Evolutionary conservation across 108 stramenopile genomes (phyloP).

Genomic region (Nitzschia sp.): DNA sequence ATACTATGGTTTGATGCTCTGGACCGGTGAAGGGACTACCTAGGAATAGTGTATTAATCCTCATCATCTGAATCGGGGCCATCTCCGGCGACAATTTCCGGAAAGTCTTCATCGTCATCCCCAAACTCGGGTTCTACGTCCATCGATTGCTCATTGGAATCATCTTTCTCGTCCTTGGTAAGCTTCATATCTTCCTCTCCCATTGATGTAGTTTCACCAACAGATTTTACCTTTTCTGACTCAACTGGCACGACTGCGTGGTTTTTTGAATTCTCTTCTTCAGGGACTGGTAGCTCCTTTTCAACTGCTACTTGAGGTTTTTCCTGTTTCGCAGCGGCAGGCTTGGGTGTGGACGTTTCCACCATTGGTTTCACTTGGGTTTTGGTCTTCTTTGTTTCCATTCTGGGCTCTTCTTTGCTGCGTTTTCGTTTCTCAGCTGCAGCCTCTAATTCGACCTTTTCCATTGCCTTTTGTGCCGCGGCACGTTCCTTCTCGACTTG

Average conservation of each 20-base stretch:
- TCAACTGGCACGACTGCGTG: too few relatives aligned
- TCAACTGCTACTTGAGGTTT: neutral
- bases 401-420: constrained; percentile 7
- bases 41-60: too few relatives aligned
- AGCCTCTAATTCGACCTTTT: constrained; percentile 18
- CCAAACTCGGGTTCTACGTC: constrained; percentile 6
- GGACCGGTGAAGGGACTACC: too few relatives aligned
- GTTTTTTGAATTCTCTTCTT: neutral
- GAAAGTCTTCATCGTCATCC: constrained; percentile 35
- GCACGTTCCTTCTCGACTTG: constrained; percentile 9
- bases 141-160: neutral
- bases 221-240: too few relatives aligned
- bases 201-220: too few relatives aligned
- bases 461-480: constrained; percentile 13
- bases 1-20: too few relatives aligned
- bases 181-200: neutral
- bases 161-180: neutral
- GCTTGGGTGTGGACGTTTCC: neutral
- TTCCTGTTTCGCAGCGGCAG: neutral
- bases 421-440: constrained; percentile 26
- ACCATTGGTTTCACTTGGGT: neutral
- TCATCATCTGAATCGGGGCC: constrained; percentile 52
- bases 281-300: neutral
- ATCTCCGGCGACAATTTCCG: constrained; percentile 41
- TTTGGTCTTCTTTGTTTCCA: neutral